Evolutionary conservation across 2,329 filamentous ascomycete genomes (phyloP).

Genomic region (Fusarium tricinctum): DNA sequence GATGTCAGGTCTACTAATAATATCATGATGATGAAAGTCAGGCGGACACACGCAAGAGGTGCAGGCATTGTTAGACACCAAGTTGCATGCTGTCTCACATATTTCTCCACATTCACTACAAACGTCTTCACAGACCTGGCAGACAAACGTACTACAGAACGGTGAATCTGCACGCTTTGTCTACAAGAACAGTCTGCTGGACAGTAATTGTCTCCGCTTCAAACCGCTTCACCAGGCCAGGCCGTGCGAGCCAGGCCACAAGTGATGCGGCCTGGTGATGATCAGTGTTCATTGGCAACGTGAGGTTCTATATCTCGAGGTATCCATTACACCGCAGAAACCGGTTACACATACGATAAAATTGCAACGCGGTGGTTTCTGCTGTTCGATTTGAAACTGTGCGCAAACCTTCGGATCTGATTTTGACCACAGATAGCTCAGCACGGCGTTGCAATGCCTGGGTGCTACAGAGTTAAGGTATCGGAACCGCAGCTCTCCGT

Average conservation of each 20-base stretch:
- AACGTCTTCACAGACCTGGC: constrained; percentile 7
- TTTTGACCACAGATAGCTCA: constrained; percentile 1
- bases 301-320: constrained; percentile 11
- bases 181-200: constrained; percentile 34
- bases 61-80: not conserved
- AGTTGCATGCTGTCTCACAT: constrained; percentile 31
- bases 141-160: constrained; percentile 18
- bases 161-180: constrained; percentile 25
- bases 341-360: constrained; percentile 12
- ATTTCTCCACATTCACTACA: constrained; percentile 18
- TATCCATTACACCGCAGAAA: constrained; percentile 19
- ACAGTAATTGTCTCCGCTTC: constrained; percentile 32
- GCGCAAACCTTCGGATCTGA: not conserved
- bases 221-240: constrained; percentile 29
- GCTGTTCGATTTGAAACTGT: constrained; percentile 10
- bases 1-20: not conserved
- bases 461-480: constrained; percentile 5
- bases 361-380: constrained; percentile 9
- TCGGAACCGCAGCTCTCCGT: constrained; percentile 26
- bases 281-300: constrained; percentile 27
- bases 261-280: constrained; percentile 30
- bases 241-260: constrained; percentile 41
- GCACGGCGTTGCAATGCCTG: not conserved
- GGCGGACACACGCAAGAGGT: constrained; percentile 8
- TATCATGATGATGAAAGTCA: constrained; percentile 18